Conservation (phyloP, 2,329 filamentous ascomycete genomes). For the Cercospora citrullina region DNA sequence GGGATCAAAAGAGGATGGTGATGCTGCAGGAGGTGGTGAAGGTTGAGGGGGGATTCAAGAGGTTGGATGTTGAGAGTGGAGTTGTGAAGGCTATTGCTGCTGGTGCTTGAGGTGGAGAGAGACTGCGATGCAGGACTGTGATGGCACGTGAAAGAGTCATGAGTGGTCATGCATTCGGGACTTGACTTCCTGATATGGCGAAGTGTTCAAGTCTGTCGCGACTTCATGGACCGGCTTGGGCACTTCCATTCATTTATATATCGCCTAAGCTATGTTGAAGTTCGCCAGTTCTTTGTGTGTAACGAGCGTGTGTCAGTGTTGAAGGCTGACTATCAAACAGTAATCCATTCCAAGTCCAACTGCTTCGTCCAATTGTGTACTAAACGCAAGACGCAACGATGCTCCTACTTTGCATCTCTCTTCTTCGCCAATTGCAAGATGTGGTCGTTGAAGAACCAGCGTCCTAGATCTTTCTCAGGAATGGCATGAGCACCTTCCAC, state of each 20-base stretch:
- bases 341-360: background rate
- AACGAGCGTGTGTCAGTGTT: slow-evolving; percentile 11
- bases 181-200: slow-evolving; percentile 10
- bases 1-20: slow-evolving; percentile 74
- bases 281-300: background rate
- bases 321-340: slow-evolving; percentile 9
- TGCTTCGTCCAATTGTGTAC: background rate
- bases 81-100: slow-evolving; percentile 14
- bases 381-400: background rate
- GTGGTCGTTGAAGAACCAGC: slow-evolving; percentile 45
- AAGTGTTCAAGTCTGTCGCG: slow-evolving; percentile 7
- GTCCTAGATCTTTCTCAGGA: slow-evolving; percentile 25
- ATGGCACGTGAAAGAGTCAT: slow-evolving; percentile 1
- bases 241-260: slow-evolving; percentile 24
- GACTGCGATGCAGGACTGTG: background rate
- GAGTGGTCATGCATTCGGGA: slow-evolving; percentile 6
- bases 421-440: slow-evolving; percentile 37
- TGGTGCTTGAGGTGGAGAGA: slow-evolving; percentile 16
- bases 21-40: slow-evolving; percentile 68
- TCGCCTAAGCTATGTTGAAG: slow-evolving; percentile 11
- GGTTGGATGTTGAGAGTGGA: slow-evolving; percentile 42
- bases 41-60: slow-evolving; percentile 62
- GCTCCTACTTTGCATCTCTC: slow-evolving; percentile 17
- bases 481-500: slow-evolving; percentile 46
- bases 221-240: slow-evolving; percentile 9